Evolutionary conservation across 1,284 basidiomycete genomes (phyloP).

Genomic region (Pyrrhoderma noxium): DNA sequence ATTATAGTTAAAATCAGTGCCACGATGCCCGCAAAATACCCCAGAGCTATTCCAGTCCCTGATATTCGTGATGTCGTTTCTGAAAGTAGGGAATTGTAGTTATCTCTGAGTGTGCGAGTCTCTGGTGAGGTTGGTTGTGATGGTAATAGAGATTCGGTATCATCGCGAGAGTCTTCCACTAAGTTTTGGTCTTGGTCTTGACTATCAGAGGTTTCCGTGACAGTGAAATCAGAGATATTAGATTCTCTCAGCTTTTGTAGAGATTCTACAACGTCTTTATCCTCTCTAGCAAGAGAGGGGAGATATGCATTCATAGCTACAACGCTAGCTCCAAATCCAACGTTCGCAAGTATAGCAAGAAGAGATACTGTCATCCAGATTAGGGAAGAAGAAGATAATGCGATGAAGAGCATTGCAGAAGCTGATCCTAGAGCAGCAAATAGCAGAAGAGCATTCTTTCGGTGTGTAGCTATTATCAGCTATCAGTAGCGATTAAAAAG

Average conservation of each 20-base stretch:
- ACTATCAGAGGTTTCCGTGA: background rate
- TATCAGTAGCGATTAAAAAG: slow-evolving; percentile 7
- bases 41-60: slow-evolving; percentile 74
- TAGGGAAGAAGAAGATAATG: slow-evolving; percentile 60
- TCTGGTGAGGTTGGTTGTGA: slow-evolving; percentile 10
- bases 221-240: too few relatives aligned
- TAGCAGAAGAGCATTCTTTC: slow-evolving; percentile 67
- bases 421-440: slow-evolving; percentile 70
- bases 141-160: slow-evolving; percentile 18
- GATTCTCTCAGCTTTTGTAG: background rate
- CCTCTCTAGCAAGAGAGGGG: slow-evolving; percentile 63
- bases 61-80: slow-evolving; percentile 73
- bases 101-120: slow-evolving; percentile 17
- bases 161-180: background rate
- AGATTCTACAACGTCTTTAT: slow-evolving; percentile 47
- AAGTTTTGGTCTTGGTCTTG: slow-evolving; percentile 20
- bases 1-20: slow-evolving; percentile 65
- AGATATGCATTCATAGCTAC: slow-evolving; percentile 90
- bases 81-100: slow-evolving; percentile 52
- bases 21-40: slow-evolving; percentile 72
- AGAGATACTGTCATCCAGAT: slow-evolving; percentile 59
- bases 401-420: slow-evolving; percentile 62
- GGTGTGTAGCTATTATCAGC: slow-evolving; percentile 50
- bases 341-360: slow-evolving; percentile 68
- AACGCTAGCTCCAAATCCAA: slow-evolving; percentile 74